Percentiles rank a stretch among this genome's conserved stretches.
Evolutionary conservation across 805 yeast species (phyloP).

Genomic region (Metschnikowia gelsemii): DNA sequence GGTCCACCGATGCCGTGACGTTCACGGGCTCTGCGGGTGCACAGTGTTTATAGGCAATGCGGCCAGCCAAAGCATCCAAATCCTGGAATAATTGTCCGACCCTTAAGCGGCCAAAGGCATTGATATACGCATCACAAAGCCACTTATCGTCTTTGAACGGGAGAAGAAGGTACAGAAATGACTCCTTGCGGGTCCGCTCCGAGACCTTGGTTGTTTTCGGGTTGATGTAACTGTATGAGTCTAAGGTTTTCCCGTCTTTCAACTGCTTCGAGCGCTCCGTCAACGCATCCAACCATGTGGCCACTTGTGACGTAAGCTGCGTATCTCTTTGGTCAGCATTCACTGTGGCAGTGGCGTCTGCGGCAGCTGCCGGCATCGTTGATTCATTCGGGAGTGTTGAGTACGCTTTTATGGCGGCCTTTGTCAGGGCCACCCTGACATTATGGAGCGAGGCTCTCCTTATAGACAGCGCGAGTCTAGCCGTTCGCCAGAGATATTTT

Average conservation of each 20-base stretch:
- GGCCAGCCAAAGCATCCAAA: constrained; percentile 89
- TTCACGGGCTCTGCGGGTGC: constrained; percentile 95
- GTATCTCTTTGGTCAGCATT: constrained; percentile 59
- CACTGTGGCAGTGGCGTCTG: constrained; percentile 74
- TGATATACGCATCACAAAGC: constrained; percentile 83
- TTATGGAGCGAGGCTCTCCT: neutral
- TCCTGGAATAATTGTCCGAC: constrained; percentile 95
- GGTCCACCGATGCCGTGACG: constrained; percentile 92
- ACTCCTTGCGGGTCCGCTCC: constrained; percentile 75
- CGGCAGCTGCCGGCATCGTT: constrained; percentile 55
- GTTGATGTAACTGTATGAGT: constrained; percentile 66
- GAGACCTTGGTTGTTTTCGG: constrained; percentile 69
- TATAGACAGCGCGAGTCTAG: neutral
- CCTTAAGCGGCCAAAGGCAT: constrained; percentile 86
- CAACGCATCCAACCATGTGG: constrained; percentile 87
- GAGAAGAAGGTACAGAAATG: constrained; percentile 64
- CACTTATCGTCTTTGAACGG: constrained; percentile 84
- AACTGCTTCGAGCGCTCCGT: constrained; percentile 67
- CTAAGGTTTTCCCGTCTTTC: constrained; percentile 71
- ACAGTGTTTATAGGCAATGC: constrained; percentile 89
- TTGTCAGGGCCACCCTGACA: neutral
- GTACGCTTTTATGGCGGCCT: neutral
- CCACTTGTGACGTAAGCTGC: constrained; percentile 44
- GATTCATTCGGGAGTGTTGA: constrained; percentile 33
- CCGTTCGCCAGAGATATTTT: neutral